A percentile compares a stretch with the other conserved stretches of the same genome.
Evolutionary conservation across 2,329 filamentous ascomycete genomes (phyloP).

Genomic region (Colletotrichum ledebouriae): DNA sequence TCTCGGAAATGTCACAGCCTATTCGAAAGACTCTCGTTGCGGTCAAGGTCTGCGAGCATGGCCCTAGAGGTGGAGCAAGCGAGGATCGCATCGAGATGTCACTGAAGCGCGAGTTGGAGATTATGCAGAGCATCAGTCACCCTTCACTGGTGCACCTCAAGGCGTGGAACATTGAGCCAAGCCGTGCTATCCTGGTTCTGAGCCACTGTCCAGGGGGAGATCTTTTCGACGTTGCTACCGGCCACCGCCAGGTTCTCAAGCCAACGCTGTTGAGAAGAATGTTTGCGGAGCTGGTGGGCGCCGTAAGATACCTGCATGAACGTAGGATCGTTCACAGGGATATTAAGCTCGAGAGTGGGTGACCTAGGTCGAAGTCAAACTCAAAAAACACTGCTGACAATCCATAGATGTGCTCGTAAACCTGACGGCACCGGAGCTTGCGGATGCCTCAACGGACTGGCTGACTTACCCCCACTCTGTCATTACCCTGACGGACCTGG

Average conservation of each 20-base stretch:
- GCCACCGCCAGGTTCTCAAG: slow-evolving; percentile 75
- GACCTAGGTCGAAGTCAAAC: background rate
- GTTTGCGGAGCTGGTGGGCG: slow-evolving; percentile 89
- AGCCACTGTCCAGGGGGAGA: slow-evolving; percentile 96
- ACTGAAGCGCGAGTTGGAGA: slow-evolving; percentile 93
- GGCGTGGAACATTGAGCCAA: slow-evolving; percentile 88
- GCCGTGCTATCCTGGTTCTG: slow-evolving; percentile 85
- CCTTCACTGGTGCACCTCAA: slow-evolving; percentile 92
- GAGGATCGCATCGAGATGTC: slow-evolving; percentile 95
- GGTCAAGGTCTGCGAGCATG: slow-evolving; percentile 95
- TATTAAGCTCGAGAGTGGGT: slow-evolving; percentile 94
- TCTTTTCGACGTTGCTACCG: slow-evolving; percentile 90
- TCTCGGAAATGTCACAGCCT: slow-evolving; percentile 54
- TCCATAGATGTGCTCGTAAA: slow-evolving; percentile 89
- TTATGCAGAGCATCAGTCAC: slow-evolving; percentile 89
- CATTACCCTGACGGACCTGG: slow-evolving; percentile 90
- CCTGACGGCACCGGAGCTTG: slow-evolving; percentile 76
- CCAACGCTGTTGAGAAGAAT: slow-evolving; percentile 82
- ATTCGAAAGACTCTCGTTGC: slow-evolving; percentile 88
- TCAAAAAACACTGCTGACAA: slow-evolving; percentile 31
- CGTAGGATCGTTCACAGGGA: slow-evolving; percentile 93
- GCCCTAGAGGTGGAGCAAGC: slow-evolving; percentile 91
- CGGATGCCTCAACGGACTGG: slow-evolving; percentile 76
- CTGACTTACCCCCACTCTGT: slow-evolving; percentile 83
- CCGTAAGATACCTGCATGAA: slow-evolving; percentile 87